Base-by-base conservation (phyloP, 176 grass and related monocot species). In the Aechmea fasciata region DNA sequence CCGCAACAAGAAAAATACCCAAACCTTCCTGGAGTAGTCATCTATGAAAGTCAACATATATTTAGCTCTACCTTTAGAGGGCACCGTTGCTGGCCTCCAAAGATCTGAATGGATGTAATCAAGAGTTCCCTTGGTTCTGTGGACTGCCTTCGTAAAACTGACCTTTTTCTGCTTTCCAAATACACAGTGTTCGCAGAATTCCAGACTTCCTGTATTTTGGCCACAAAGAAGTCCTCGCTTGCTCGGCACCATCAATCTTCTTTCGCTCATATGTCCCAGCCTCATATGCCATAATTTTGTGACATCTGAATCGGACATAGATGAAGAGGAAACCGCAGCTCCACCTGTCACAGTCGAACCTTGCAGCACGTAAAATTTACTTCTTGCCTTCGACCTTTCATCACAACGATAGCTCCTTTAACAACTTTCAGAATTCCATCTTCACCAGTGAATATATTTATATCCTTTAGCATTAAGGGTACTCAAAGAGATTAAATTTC, bases 401-500 rank as follows among this genome's bases (percentile, higher is more conserved):
- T 15, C 51, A 52, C 19, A 29, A 71, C 4, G 3, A 78, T 52
- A 13, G 65, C 28, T 52, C 51, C 66, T 69, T 70, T 18, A 29
- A 3, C 2, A 3, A 29, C 28, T 3, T 49, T 70, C 1, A 63
- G 0, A 62, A 78, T 52, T 11, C 75, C 66, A 70, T 3, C 11
- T 13, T 33, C n/a, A 26, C 12, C 11, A 2, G 65, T 61, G 47
- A 57, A 76, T n/a, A n/a, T n/a, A n/a, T 10, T 76, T 76, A 3
- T 69, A 77, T 0, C 47, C 26, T 18, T 65, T 61, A 23, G 49
- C 14, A 2, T 82, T 17, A 57, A 82, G 59, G 22, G 49, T 18
- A 23, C 68, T 65, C 17, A 77, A 52, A 10, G 64, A 69, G 12
- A 81, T 69, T 0, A 81, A 47, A 14, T 69, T 81, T 3, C 57